Evolutionary conservation across 371 early-diverging fungal genomes (phyloP).

Genomic region (Rhizopus delemar): DNA sequence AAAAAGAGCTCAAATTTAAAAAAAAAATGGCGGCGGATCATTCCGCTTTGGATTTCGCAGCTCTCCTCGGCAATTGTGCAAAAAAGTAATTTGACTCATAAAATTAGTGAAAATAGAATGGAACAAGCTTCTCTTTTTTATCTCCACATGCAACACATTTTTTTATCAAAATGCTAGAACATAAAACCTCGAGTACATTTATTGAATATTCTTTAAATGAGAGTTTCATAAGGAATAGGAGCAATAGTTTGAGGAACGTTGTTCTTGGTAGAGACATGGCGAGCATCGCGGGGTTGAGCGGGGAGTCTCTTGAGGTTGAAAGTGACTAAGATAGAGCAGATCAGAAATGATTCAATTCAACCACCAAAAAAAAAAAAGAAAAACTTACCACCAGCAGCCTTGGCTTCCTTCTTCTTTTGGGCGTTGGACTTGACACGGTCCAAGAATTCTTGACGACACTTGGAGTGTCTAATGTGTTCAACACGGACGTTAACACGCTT

Average conservation of each 20-base stretch:
- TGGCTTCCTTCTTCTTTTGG: slow-evolving; percentile 79
- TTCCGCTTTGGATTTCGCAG: no score
- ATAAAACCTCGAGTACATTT: neutral
- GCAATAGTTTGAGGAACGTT: slow-evolving; percentile 93
- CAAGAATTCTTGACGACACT: slow-evolving; percentile 98
- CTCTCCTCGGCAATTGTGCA: neutral
- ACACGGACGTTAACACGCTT: slow-evolving; percentile 98
- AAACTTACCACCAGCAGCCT: slow-evolving; percentile 54
- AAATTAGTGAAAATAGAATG: neutral
- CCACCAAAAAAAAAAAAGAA: neutral
- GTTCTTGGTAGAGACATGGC: slow-evolving; percentile 85
- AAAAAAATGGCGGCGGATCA: neutral
- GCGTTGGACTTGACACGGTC: slow-evolving; percentile 95
- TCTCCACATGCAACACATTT: neutral
- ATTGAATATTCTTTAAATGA: slow-evolving; percentile 53
- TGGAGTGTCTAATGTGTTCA: slow-evolving; percentile 99
- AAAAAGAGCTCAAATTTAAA: neutral
- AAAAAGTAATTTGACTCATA: neutral
- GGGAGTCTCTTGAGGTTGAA: slow-evolving; percentile 87
- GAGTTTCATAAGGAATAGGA: slow-evolving; percentile 95
- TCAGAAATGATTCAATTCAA: neutral
- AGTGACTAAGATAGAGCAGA: neutral
- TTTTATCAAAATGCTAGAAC: neutral
- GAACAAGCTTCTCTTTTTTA: no score
- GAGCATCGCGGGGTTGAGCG: slow-evolving; percentile 90